Conservation (phyloP, 306 rosid genomes). For the Quercus rubra region DNA sequence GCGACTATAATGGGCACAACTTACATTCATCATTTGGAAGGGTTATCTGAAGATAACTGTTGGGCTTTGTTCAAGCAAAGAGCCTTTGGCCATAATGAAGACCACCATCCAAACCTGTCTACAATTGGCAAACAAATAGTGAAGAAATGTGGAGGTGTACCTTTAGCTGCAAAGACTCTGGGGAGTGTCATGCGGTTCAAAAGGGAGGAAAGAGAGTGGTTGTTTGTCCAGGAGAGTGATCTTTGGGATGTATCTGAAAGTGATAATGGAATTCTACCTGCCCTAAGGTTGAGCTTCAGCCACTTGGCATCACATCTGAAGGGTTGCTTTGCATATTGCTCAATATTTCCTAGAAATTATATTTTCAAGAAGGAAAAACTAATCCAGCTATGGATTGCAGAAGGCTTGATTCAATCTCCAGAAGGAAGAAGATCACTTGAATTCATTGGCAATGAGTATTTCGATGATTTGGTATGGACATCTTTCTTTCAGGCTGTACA, state of each 20-base stretch:
- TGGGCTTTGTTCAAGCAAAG: conserved; percentile 17
- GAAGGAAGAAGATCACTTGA: conserved; percentile 12
- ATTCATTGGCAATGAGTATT: conserved; percentile 21
- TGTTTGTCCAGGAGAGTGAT: conserved; percentile 11
- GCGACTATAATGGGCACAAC: background rate
- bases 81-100: background rate
- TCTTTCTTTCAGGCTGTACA: conserved; percentile 30
- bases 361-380: conserved; percentile 24
- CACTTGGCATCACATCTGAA: conserved; percentile 18
- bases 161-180: conserved; percentile 25
- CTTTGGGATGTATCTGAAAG: conserved; percentile 7
- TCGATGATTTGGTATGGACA: conserved; percentile 16
- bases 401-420: conserved; percentile 13
- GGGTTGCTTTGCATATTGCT: conserved; percentile 25
- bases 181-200: conserved; percentile 23
- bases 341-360: conserved; percentile 27
- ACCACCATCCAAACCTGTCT: background rate
- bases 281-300: conserved; percentile 23
- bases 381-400: conserved; percentile 29
- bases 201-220: conserved; percentile 33
- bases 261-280: conserved; percentile 20
- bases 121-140: conserved; percentile 25
- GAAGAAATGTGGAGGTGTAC: conserved; percentile 35
- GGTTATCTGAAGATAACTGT: background rate
- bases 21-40: conserved; percentile 2